Base-by-base conservation (phyloP, 495 filamentous ascomycete genomes). In the Talaromyces thailandensis region DNA sequence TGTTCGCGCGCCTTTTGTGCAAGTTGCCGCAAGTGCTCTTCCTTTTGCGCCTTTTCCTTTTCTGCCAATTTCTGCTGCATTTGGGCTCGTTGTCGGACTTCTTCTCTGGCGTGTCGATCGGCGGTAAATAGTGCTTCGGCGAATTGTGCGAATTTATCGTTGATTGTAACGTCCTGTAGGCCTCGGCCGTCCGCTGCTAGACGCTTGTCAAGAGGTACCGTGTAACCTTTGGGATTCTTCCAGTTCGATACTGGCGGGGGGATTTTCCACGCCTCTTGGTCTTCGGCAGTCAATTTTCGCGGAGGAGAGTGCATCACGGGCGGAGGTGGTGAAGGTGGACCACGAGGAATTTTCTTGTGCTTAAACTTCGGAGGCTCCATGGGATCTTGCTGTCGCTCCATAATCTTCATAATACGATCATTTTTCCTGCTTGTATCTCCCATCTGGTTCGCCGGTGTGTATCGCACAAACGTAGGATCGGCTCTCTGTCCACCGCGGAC, bases 141-240 rank as follows among this genome's bases (percentile, higher is more conserved):
- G 72, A 99, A 96, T 71, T 94, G 90, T 21, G 94, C 93, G 69
- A 98, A 98, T 69, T 98, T 99, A 78, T 99, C 94, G 75, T 98
- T 99, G 71, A 99, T 98, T 24, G 92, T 88, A 35, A 96, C 89
- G 75, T 99, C 94, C 71, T 96, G 90, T 66, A 98, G 75, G 7
- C 91, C 91, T 68, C 95, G 84, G 2, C 94, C 94, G 75, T 97
- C 93, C 1, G 94, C 92, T n/a, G 94, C 94, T 64, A 99, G 76
- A 71, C 94, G 89, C 79, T 98, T 99, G 70, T 98, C 95, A 24
- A 99, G 76, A 3, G 94, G 92, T 2, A 99, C 91, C 0, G 94
- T 99, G 67, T 96, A 99, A 69, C 94, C 94, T 76, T 96, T 97
- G 0, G 93, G 90, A 68, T 99, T 99, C 83, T 99, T 99, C 94